Evolutionary conservation across 2,329 filamentous ascomycete genomes (phyloP), one percentile per base, ranked within the genome.

Genomic region (Torrubiella hemipterigena): DNA sequence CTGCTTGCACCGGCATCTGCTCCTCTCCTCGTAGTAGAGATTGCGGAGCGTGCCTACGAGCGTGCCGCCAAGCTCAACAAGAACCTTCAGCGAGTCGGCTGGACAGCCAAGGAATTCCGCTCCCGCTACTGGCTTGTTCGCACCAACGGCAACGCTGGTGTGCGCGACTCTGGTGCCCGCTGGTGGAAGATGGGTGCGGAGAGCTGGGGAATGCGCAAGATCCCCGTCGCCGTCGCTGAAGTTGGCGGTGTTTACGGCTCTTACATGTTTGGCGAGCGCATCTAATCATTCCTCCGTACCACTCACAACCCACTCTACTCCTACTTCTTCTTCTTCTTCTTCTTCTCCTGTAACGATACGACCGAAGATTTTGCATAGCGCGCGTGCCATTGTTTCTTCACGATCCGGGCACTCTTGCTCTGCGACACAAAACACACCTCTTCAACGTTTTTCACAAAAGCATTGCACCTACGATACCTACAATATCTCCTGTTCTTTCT

Each of bases 241-340:
- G 81, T 96, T 17, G 91, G 94, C 45, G 85, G 85, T 39, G 93
- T 93, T 49, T 95, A 96, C 50, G 91, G 91, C 15, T 69, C 62
- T 16, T 75, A 69, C 46, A 76, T 76, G 71, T 76, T 75, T 55
- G 69, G 69, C 46, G 58, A 69, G 42, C 66, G 68, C 47, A 52
- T 75, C 34, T 75, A 53, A 60, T 33, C n/a, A n/a, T n/a, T n/a
- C n/a, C n/a, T n/a, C n/a, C n/a, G n/a, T n/a, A n/a, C n/a, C n/a
- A n/a, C n/a, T n/a, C n/a, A n/a, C n/a, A n/a, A n/a, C n/a, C n/a
- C 13, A 14, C 17, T 12, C n/a, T 14, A 25, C 31, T 41, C 17
- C 15, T 17, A 20, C 25, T 17, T 29, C 18, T 28, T 17, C 22
- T 25, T 22, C 26, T 29, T 14, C 17, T 13, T 34, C 12, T 23